Percentiles rank a stretch among this genome's conserved stretches.
These are phyloP conservation scores for Phoma sp. DNA, from an alignment of 2,329 filamentous ascomycete genomes.

Conservation along the genomic window DNA sequence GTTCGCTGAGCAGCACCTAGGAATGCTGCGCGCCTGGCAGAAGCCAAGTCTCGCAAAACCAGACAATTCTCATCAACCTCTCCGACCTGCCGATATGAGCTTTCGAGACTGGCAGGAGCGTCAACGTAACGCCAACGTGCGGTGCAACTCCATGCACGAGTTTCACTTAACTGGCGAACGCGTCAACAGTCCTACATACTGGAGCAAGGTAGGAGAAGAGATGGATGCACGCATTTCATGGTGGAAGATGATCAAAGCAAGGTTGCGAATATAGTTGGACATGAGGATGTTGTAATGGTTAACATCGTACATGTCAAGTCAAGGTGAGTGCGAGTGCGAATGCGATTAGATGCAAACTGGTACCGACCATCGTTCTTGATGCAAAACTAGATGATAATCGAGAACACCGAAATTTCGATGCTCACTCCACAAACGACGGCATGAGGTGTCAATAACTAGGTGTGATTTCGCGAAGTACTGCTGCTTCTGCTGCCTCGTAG, in stretches of 20 bases:
- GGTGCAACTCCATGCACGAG: not conserved
- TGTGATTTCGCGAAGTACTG: not conserved
- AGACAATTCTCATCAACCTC: not conserved
- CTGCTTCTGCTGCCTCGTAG: not conserved
- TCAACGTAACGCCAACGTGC: not conserved
- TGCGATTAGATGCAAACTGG: not conserved
- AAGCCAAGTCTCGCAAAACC: constrained; percentile 2
- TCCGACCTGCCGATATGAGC: not conserved
- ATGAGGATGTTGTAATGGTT: too few relatives aligned
- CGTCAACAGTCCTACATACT: not conserved
- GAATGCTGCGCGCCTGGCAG: constrained; percentile 14
- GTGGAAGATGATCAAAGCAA: not conserved
- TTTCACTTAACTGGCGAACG: not conserved
- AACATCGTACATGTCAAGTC: too few relatives aligned
- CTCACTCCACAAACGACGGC: not conserved
- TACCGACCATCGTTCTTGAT: not conserved
- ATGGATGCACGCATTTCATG: constrained; percentile 8
- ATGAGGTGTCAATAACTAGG: not conserved
- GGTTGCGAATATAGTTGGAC: too few relatives aligned
- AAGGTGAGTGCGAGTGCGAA: not conserved
- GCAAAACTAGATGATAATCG: not conserved
- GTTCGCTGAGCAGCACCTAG: constrained; percentile 8
- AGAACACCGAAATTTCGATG: too few relatives aligned
- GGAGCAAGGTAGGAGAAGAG: constrained; percentile 5
- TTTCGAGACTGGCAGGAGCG: not conserved